These are phyloP conservation scores for Lachancea sp. DNA, from an alignment of 805 yeast genomes.

Conservation along the genomic window DNA sequence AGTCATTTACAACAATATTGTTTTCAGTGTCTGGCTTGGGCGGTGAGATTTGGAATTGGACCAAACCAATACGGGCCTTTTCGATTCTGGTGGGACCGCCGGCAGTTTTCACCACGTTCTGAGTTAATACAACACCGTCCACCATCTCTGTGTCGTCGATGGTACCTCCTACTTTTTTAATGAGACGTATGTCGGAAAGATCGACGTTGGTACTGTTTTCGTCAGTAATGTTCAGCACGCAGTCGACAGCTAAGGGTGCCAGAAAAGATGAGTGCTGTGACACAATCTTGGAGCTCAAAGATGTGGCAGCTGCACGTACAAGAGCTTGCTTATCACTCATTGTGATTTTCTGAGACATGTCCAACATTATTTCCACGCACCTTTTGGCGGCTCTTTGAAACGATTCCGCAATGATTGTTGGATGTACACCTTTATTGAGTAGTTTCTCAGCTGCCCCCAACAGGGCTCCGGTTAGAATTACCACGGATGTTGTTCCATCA, in stretches of 20 bases:
- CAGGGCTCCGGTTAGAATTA: constrained; percentile 88
- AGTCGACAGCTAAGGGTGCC: constrained; percentile 92
- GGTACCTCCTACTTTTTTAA: constrained; percentile 95
- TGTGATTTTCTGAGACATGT: constrained; percentile 78
- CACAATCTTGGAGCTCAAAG: constrained; percentile 90
- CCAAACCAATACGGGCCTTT: constrained; percentile 83
- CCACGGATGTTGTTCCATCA: constrained; percentile 98
- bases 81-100: constrained; percentile 95
- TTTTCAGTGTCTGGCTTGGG: constrained; percentile 98
- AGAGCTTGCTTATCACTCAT: constrained; percentile 75
- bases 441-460: constrained; percentile 92
- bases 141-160: constrained; percentile 92
- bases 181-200: constrained; percentile 76
- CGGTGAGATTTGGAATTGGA: constrained; percentile 92
- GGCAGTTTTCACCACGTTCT: constrained; percentile 79
- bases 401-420: constrained; percentile 88
- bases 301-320: constrained; percentile 88
- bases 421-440: constrained; percentile 87
- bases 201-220: constrained; percentile 64
- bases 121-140: constrained; percentile 91
- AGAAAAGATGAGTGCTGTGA: constrained; percentile 81
- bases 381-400: constrained; percentile 84
- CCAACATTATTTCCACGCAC: constrained; percentile 73
- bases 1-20: constrained; percentile 93
- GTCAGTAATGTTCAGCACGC: constrained; percentile 73